A percentile compares a stretch with the other conserved stretches of the same genome.
Conservation (phyloP, 2,329 filamentous ascomycete genomes). For the Colletotrichum acutatum region DNA sequence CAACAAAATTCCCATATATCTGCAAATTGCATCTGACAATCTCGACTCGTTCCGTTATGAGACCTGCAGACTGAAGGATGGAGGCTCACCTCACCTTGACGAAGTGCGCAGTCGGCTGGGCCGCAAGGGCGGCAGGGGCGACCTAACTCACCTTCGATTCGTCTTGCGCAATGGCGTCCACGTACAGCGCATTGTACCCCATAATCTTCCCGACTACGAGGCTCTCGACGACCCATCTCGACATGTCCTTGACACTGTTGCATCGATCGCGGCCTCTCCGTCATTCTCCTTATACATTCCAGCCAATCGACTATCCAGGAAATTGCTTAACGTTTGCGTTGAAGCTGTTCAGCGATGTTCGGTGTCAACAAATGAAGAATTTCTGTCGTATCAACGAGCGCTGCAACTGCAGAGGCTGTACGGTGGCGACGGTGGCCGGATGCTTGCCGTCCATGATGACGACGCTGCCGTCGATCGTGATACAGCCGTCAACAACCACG, state of each 20-base stretch:
- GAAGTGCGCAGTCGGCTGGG: neutral
- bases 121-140: neutral
- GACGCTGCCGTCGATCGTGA: too few relatives aligned
- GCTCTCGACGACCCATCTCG: neutral
- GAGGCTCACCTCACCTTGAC: neutral
- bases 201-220: neutral
- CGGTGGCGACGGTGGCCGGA: neutral
- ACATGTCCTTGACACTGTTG: neutral
- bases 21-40: neutral
- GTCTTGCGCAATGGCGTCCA: neutral
- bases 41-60: neutral
- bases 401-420: neutral
- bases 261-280: neutral
- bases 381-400: neutral
- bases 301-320: neutral
- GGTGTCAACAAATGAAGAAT: neutral
- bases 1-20: neutral
- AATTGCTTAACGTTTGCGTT: neutral
- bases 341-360: neutral
- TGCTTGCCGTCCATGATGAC: neutral
- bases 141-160: slow-evolving; percentile 13
- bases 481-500: too few relatives aligned
- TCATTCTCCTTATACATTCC: slow-evolving; percentile 9
- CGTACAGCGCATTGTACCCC: slow-evolving; percentile 11
- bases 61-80: neutral